These are phyloP conservation scores for Podaxis mareebaensis DNA, from an alignment of 768 basidiomycete species.

Conservation along the genomic window DNA sequence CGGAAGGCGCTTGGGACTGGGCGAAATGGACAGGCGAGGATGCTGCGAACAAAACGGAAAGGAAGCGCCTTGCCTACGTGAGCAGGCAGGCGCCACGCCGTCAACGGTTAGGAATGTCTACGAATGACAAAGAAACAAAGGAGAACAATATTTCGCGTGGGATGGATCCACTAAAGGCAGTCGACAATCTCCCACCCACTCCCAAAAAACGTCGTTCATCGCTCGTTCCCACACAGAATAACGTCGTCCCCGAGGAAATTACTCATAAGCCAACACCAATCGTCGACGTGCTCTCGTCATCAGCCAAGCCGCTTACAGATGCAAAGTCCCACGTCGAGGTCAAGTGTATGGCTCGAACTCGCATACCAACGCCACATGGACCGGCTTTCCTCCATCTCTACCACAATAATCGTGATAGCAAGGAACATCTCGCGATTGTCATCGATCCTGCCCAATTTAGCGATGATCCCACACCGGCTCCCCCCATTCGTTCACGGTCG, in stretches of 20 bases:
- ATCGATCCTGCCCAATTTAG: conserved; percentile 86
- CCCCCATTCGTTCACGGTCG: conserved; percentile 74
- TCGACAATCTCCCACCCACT: conserved; percentile 39
- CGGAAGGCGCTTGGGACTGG: conserved; percentile 60
- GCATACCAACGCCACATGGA: conserved; percentile 95
- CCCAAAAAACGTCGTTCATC: conserved; percentile 44
- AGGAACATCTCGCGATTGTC: conserved; percentile 96
- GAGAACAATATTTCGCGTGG: conserved; percentile 49
- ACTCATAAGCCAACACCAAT: conserved; percentile 26
- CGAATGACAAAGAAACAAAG: conserved; percentile 41
- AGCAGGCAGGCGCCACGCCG: conserved; percentile 78
- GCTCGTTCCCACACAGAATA: conserved; percentile 23
- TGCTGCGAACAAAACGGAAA: conserved; percentile 34
- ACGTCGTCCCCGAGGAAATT: conserved; percentile 19
- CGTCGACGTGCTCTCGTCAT: conserved; percentile 20
- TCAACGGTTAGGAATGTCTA: conserved; percentile 44
- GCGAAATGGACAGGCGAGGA: conserved; percentile 53
- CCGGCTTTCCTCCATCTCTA: conserved; percentile 93
- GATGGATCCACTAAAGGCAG: conserved; percentile 35
- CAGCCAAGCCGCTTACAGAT: conserved; percentile 34
- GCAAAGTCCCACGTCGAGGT: conserved; percentile 42
- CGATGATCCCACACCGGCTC: conserved; percentile 42
- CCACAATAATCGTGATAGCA: conserved; percentile 87
- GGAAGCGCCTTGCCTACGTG: conserved; percentile 58
- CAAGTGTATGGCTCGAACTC: conserved; percentile 94